Evolutionary conservation across 257 asterid genomes (phyloP).

Genomic region (Capsicum baccatum): DNA sequence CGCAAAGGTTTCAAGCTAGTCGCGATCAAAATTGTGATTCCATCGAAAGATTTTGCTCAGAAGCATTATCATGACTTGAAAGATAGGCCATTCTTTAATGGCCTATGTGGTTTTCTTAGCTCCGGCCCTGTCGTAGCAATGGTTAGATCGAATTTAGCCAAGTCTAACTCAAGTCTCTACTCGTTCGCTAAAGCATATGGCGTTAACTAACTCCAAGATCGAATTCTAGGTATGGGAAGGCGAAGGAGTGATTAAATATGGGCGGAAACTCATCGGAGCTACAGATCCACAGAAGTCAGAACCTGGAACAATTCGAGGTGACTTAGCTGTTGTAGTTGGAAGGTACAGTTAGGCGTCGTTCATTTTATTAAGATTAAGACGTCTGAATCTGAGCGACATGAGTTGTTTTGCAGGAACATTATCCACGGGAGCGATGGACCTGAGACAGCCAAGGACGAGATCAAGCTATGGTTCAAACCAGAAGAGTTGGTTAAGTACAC

Average conservation of each 20-base stretch:
- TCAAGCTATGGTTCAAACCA: constrained; percentile 91
- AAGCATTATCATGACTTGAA: constrained; percentile 93
- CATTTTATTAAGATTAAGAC: neutral
- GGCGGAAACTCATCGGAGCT: constrained; percentile 96
- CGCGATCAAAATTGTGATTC: constrained; percentile 78
- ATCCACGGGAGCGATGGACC: constrained; percentile 99
- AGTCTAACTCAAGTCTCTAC: neutral
- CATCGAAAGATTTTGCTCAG: constrained; percentile 86
- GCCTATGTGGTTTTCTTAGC: constrained; percentile 96
- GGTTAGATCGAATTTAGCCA: constrained; percentile 56
- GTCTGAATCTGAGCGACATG: neutral
- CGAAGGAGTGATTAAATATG: constrained; percentile 93
- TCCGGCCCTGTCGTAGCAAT: constrained; percentile 98
- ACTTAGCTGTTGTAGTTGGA: constrained; percentile 92
- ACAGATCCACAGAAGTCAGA: constrained; percentile 99
- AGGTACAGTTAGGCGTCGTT: constrained; percentile 43
- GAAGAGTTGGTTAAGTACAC: constrained; percentile 86
- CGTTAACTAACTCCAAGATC: neutral
- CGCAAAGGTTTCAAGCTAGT: constrained; percentile 94
- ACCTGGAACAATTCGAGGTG: constrained; percentile 99
- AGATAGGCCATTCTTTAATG: constrained; percentile 89
- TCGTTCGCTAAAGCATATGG: neutral
- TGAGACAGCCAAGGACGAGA: constrained; percentile 98
- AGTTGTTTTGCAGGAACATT: constrained; percentile 63
- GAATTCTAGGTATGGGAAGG: constrained; percentile 95